These are phyloP conservation scores for Gaertneriomyces sp. DNA, from an alignment of 192 early-diverging fungal species.

Conservation along the genomic window DNA sequence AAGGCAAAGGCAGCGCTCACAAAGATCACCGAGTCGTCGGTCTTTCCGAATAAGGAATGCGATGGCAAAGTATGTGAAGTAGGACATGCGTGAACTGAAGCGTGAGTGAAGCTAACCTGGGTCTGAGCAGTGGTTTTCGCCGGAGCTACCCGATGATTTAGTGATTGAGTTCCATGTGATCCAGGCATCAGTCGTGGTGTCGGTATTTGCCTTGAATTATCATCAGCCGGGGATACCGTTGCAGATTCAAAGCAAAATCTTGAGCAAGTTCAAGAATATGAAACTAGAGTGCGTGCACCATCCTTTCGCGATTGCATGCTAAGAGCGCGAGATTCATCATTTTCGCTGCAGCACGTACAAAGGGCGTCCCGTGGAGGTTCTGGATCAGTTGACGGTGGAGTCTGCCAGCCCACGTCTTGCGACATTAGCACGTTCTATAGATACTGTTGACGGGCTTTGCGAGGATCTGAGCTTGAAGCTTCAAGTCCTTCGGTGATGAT, in stretches of 20 bases:
- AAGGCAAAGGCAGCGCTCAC: slow-evolving; percentile 14
- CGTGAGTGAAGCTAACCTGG: neutral
- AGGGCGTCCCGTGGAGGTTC: slow-evolving; percentile 30
- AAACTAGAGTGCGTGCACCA: slow-evolving; percentile 34
- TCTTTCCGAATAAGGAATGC: slow-evolving; percentile 27
- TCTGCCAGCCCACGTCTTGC: slow-evolving; percentile 24
- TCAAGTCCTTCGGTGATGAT: slow-evolving; percentile 5
- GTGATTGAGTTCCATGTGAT: slow-evolving; percentile 38
- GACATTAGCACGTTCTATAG: slow-evolving; percentile 10
- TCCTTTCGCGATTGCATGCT: neutral
- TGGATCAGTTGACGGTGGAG: slow-evolving; percentile 28
- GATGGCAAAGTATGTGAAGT: slow-evolving; percentile 18
- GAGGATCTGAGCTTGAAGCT: slow-evolving; percentile 23
- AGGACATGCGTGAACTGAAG: too few species aligned
- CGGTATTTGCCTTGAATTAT: slow-evolving; percentile 32
- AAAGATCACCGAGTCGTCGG: slow-evolving; percentile 1
- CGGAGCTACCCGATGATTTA: slow-evolving; percentile 45
- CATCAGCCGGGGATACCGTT: slow-evolving; percentile 37
- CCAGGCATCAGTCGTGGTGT: slow-evolving; percentile 23
- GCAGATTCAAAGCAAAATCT: slow-evolving; percentile 40
- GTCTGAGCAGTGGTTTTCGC: slow-evolving; percentile 33
- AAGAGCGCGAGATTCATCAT: neutral
- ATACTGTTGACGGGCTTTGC: slow-evolving; percentile 18
- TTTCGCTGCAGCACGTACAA: slow-evolving; percentile 27
- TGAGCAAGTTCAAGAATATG: slow-evolving; percentile 34